These are phyloP conservation scores for Diplogelasinospora grovesii DNA, from an alignment of 495 filamentous ascomycete genomes.

Conservation along the genomic window DNA sequence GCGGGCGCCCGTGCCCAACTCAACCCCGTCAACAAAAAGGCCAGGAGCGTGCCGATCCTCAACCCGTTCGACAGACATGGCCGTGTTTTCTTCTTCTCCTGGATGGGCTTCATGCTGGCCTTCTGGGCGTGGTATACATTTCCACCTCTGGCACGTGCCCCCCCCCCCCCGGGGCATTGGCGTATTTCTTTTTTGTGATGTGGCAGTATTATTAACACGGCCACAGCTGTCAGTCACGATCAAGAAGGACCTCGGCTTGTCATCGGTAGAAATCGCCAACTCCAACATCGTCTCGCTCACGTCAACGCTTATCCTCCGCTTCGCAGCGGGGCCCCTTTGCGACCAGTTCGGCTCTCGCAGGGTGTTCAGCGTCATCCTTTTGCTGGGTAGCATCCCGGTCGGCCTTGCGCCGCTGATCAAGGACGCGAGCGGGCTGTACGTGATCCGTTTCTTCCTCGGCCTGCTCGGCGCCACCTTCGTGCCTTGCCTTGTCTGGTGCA, in stretches of 20 bases:
- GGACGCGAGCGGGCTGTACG: slow-evolving; percentile 62
- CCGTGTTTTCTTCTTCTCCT: slow-evolving; percentile 88
- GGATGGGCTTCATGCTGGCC: slow-evolving; percentile 91
- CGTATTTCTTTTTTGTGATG: not conserved
- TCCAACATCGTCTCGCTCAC: slow-evolving; percentile 84
- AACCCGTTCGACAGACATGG: slow-evolving; percentile 80
- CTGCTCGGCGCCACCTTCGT: slow-evolving; percentile 89
- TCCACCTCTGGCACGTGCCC: slow-evolving; percentile 62
- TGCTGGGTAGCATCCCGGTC: slow-evolving; percentile 74
- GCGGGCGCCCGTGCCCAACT: slow-evolving; percentile 53
- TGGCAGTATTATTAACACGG: slow-evolving; percentile 1
- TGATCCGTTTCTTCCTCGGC: slow-evolving; percentile 85
- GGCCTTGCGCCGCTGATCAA: slow-evolving; percentile 73
- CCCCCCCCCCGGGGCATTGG: not conserved
- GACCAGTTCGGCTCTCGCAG: slow-evolving; percentile 77
- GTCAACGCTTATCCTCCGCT: slow-evolving; percentile 79
- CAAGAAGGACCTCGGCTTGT: slow-evolving; percentile 67
- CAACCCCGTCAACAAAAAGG: slow-evolving; percentile 76
- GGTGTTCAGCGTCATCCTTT: slow-evolving; percentile 69
- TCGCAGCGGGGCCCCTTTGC: slow-evolving; percentile 75
- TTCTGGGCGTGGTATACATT: slow-evolving; percentile 92
- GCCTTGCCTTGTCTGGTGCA: slow-evolving; percentile 94
- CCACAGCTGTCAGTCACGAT: slow-evolving; percentile 70
- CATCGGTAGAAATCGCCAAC: slow-evolving; percentile 66
- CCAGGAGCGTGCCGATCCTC: slow-evolving; percentile 69